A percentile compares a stretch with the other conserved stretches of the same genome.
Evolutionary conservation across 78 protist species (phyloP).

Genomic region (slime mould (Dictyostelium discoideum)): dicty_2.7 NC_007088.5:5525501-5526000

Average conservation of each 20-base stretch:
- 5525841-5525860: conserved; percentile 64
- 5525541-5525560: too few relatives aligned
- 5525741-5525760: conserved; percentile 54
- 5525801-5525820: conserved; percentile 30
- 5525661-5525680: conserved; percentile 13
- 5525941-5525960: not conserved
- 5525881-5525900: conserved; percentile 45
- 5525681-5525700: conserved; percentile 59
- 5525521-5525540: too few relatives aligned
- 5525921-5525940: conserved; percentile 7
- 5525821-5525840: conserved; percentile 24
- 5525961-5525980: not conserved
- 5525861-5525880: conserved; percentile 50
- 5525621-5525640: too few relatives aligned
- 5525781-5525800: conserved; percentile 42
- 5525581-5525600: too few relatives aligned
- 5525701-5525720: conserved; percentile 5
- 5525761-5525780: conserved; percentile 54
- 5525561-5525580: too few relatives aligned
- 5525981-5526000: too few relatives aligned
- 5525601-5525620: too few relatives aligned
- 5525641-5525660: too few relatives aligned
- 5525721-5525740: conserved; percentile 42
- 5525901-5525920: conserved; percentile 58
- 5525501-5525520: not conserved